phyloP scores from a whole-genome alignment of 495 filamentous ascomycete genomes.

The Daldinia concentrica region DNA sequence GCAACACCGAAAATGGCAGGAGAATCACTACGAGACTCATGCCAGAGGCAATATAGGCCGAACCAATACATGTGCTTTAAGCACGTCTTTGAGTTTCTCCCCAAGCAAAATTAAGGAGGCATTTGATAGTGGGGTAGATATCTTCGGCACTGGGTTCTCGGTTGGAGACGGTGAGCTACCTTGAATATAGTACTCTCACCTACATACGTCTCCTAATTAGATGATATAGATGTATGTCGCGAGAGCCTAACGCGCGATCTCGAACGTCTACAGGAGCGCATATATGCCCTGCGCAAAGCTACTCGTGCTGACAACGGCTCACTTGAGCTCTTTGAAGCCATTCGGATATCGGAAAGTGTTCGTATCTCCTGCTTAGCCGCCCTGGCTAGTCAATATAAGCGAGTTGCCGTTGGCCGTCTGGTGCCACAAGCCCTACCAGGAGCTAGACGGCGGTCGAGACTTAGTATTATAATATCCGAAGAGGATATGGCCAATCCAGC shows the following conservation, averaged over 20 bases:
- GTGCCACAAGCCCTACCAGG: conserved; percentile 47
- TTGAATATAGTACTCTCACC: neutral
- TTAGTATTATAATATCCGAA: conserved; percentile 15
- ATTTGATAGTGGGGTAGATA: conserved; percentile 47
- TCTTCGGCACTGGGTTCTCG: conserved; percentile 50
- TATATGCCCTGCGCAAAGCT: conserved; percentile 38
- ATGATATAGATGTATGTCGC: conserved; percentile 43
- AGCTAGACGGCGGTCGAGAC: conserved; percentile 29
- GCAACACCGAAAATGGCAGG: conserved; percentile 43
- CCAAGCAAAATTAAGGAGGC: conserved; percentile 47
- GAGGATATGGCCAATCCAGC: conserved; percentile 6
- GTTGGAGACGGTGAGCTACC: conserved; percentile 50
- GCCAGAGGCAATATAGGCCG: conserved; percentile 23
- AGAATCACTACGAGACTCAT: conserved; percentile 34
- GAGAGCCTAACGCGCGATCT: conserved; percentile 40
- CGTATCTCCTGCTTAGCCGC: conserved; percentile 45
- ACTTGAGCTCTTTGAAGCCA: conserved; percentile 46
- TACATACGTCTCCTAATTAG: conserved; percentile 10
- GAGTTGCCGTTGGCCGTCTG: conserved; percentile 49
- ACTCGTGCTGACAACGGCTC: conserved; percentile 23
- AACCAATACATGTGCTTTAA: conserved; percentile 42
- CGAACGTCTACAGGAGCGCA: conserved; percentile 38
- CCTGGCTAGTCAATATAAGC: conserved; percentile 50
- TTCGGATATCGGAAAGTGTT: conserved; percentile 47
- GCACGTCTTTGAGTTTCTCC: conserved; percentile 49